These are phyloP conservation scores for Ceratobasidium theobromae DNA, from an alignment of 1,284 basidiomycete genomes.

Conservation along the genomic window DNA sequence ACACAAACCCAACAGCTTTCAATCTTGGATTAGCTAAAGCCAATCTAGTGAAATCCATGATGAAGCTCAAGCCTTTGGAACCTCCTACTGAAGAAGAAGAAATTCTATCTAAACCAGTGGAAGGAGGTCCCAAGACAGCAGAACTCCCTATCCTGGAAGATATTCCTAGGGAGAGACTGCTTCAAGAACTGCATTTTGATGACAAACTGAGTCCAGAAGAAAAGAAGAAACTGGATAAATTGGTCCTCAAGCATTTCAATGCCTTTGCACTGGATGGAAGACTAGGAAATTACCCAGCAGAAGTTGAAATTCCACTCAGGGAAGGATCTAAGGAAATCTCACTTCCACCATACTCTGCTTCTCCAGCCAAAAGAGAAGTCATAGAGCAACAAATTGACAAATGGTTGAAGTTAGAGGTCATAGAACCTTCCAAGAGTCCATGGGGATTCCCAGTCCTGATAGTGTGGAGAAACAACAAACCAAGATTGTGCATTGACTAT, in stretches of 20 bases:
- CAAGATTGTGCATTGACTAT: conserved; percentile 44
- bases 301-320: conserved; percentile 36
- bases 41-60: not conserved
- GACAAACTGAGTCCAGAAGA: not conserved
- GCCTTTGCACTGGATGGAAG: conserved; percentile 42
- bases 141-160: conserved; percentile 35
- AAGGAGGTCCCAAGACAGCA: conserved; percentile 39
- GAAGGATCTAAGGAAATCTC: conserved; percentile 38
- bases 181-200: conserved; percentile 29
- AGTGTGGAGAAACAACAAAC: conserved; percentile 42
- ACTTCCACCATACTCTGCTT: conserved; percentile 40
- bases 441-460: conserved; percentile 45
- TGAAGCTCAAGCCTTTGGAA: not conserved
- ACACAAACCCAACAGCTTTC: not conserved
- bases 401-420: conserved; percentile 42
- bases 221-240: conserved; percentile 31
- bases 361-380: conserved; percentile 42
- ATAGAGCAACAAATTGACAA: conserved; percentile 43
- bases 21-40: not conserved
- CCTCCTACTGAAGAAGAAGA: not conserved
- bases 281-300: conserved; percentile 37
- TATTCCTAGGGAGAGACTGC: conserved; percentile 19
- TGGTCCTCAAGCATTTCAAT: conserved; percentile 33
- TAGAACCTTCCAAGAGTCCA: conserved; percentile 44
- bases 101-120: conserved; percentile 7